A percentile compares a stretch with the other conserved stretches of the same genome.
Evolutionary conservation across 2,329 filamentous ascomycete genomes (phyloP).

Genomic region (Boeremia exigua): DNA sequence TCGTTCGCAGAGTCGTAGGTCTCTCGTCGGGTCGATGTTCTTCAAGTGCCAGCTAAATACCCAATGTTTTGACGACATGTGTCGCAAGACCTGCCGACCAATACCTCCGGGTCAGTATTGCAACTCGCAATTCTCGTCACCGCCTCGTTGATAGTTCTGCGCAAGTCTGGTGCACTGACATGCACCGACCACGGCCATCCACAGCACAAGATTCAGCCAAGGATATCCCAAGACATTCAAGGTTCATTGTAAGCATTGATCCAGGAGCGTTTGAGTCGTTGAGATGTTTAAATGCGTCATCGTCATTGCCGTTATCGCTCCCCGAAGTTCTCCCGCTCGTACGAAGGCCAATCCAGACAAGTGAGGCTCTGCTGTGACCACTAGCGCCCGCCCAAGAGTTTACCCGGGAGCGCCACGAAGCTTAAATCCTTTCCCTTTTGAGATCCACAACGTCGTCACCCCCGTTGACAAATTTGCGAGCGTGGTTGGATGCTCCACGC

Average conservation of each 20-base stretch:
- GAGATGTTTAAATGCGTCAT: background rate
- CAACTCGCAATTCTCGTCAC: too few relatives aligned
- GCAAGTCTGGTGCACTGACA: background rate
- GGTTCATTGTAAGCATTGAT: background rate
- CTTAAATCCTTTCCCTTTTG: constrained; percentile 14
- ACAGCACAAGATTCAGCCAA: background rate
- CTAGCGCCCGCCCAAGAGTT: constrained; percentile 9
- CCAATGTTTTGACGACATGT: too few relatives aligned
- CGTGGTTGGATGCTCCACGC: constrained; percentile 10
- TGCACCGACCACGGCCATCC: background rate
- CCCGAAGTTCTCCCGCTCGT: background rate
- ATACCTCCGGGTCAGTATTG: too few relatives aligned
- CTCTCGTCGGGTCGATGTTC: background rate
- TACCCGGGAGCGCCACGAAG: constrained; percentile 17
- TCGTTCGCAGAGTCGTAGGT: background rate
- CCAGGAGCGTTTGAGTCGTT: background rate
- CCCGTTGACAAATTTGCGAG: background rate
- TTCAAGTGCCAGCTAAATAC: too few relatives aligned
- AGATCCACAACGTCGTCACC: constrained; percentile 15
- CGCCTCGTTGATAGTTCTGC: too few relatives aligned
- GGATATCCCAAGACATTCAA: background rate
- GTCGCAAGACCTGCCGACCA: too few relatives aligned
- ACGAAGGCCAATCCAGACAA: background rate
- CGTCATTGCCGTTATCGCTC: background rate
- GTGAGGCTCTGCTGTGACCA: constrained; percentile 1